Evolutionary conservation across 148 eudicot species (phyloP).

Genomic region (Drosera capensis): DNA sequence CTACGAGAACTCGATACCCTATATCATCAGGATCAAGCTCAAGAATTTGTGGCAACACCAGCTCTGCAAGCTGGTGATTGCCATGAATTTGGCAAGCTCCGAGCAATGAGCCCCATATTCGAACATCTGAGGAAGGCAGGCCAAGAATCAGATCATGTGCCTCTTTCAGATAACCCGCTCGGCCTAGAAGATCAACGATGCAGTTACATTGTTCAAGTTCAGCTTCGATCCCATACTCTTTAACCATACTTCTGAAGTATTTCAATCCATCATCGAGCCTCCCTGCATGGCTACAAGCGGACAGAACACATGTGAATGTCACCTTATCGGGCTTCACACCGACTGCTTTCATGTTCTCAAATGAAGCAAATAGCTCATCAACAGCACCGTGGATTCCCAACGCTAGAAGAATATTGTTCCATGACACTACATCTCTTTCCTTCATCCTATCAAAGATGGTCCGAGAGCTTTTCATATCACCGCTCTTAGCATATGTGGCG

Average conservation of each 20-base stretch:
- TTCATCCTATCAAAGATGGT: slow-evolving; percentile 19
- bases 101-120: slow-evolving; percentile 38
- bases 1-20: slow-evolving; percentile 34
- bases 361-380: slow-evolving; percentile 14
- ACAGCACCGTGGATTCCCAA: slow-evolving; percentile 22
- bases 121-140: slow-evolving; percentile 22
- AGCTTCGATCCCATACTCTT: slow-evolving; percentile 14
- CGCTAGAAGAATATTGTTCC: slow-evolving; percentile 30
- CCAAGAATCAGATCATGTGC: slow-evolving; percentile 21
- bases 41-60: slow-evolving; percentile 22
- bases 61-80: slow-evolving; percentile 18
- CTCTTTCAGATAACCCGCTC: slow-evolving; percentile 23
- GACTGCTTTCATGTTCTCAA: slow-evolving; percentile 16
- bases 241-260: slow-evolving; percentile 21
- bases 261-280: slow-evolving; percentile 23
- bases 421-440: slow-evolving; percentile 26
- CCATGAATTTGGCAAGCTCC: slow-evolving; percentile 29
- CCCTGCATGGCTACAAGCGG: slow-evolving; percentile 35
- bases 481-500: slow-evolving; percentile 25
- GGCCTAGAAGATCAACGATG: slow-evolving; percentile 43
- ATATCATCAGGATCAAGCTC: slow-evolving; percentile 23
- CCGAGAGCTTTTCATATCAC: slow-evolving; percentile 18
- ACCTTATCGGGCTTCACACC: slow-evolving; percentile 20
- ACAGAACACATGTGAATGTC: slow-evolving; percentile 27
- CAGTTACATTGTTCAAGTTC: slow-evolving; percentile 32